Conservation (phyloP, 2,329 filamentous ascomycete species). For the Cladosporium sp. region DNA sequence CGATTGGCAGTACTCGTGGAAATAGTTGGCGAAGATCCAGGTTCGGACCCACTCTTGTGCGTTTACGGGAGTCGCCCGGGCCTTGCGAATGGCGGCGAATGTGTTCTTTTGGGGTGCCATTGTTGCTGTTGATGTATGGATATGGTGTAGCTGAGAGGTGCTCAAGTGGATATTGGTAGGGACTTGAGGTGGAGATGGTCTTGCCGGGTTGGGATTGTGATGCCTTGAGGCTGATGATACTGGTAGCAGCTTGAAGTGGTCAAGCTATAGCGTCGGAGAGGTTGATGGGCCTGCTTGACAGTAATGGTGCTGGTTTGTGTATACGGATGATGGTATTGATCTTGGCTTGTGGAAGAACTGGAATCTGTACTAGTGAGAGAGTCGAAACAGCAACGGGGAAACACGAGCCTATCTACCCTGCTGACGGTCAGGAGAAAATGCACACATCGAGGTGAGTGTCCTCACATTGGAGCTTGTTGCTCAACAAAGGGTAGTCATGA, state of each 20-base stretch:
- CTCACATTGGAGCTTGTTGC: background rate
- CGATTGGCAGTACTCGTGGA: background rate
- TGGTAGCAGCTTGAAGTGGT: background rate
- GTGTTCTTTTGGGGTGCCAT: background rate
- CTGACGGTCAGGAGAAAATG: background rate
- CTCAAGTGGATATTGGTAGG: background rate
- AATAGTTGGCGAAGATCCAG: background rate
- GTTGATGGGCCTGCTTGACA: background rate
- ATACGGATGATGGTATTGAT: background rate
- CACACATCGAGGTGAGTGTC: background rate
- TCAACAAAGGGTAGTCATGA: background rate
- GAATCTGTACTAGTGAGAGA: background rate
- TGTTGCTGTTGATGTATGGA: background rate
- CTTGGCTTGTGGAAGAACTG: background rate
- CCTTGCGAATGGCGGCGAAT: background rate
- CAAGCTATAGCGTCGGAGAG: background rate
- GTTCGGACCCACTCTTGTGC: background rate
- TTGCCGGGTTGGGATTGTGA: background rate
- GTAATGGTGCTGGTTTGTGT: background rate
- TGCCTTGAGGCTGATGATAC: background rate
- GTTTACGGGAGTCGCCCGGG: background rate
- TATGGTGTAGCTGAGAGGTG: background rate
- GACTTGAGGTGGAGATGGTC: background rate
- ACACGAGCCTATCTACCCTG: background rate
- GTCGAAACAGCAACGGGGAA: background rate